Percentiles rank a stretch among this genome's conserved stretches.
Conservation (phyloP, 176 grass and related monocot species). For the Carex parvula region DNA sequence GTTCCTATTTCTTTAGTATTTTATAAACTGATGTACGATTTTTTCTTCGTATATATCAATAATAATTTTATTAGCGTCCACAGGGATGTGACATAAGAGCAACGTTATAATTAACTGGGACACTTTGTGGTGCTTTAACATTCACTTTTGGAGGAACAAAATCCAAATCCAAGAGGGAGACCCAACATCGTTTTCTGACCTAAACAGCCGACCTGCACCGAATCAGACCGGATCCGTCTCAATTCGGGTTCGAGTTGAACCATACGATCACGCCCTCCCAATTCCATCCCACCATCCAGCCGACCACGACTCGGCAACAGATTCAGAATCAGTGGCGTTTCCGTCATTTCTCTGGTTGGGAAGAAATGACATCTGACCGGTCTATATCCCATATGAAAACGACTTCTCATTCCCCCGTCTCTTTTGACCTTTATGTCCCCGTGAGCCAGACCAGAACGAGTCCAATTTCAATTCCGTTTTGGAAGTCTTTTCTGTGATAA, state of each 20-base stretch:
- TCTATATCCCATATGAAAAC: background rate
- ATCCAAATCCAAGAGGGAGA: conserved; percentile 18
- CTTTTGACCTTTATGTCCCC: conserved; percentile 14
- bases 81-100: background rate
- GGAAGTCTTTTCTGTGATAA: background rate
- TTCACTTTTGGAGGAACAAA: background rate
- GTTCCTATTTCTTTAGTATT: background rate
- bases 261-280: background rate
- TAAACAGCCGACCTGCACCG: conserved; percentile 4
- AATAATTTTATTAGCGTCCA: background rate
- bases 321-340: background rate
- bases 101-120: background rate
- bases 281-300: background rate
- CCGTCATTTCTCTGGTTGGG: background rate
- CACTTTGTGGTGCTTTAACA: background rate
- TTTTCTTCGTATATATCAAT: background rate
- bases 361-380: conserved; percentile 10
- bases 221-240: background rate
- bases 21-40: background rate
- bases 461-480: background rate
- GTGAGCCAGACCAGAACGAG: background rate
- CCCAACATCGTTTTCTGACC: conserved; percentile 14
- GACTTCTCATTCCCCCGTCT: background rate
- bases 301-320: conserved; percentile 11
- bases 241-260: background rate